Conservation (phyloP, 768 basidiomycete genomes). For the Dacryopinax primogenitus region DNA sequence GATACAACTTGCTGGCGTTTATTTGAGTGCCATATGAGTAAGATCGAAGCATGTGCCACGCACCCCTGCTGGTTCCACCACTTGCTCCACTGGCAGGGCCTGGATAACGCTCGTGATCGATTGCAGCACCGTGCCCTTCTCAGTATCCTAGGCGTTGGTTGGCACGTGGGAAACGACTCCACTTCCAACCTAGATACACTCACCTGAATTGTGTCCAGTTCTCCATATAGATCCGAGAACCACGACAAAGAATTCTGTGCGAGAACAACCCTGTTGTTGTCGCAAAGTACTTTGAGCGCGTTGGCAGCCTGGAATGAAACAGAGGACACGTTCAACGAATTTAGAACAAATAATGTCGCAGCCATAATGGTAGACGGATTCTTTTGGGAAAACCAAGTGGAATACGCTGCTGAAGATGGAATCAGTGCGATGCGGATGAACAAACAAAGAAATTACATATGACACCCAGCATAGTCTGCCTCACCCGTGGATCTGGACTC, state of each 20-base stretch:
- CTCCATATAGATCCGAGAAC: constrained; percentile 72
- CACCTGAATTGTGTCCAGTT: constrained; percentile 61
- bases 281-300: constrained; percentile 74
- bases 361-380: constrained; percentile 35
- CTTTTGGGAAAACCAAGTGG: constrained; percentile 64
- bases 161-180: neutral
- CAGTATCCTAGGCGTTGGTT: constrained; percentile 45
- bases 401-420: constrained; percentile 45
- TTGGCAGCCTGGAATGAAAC: constrained; percentile 64
- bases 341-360: constrained; percentile 54
- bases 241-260: constrained; percentile 64
- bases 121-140: constrained; percentile 81
- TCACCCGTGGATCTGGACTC: constrained; percentile 47
- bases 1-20: constrained; percentile 10
- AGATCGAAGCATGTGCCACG: constrained; percentile 14
- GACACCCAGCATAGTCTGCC: constrained; percentile 59
- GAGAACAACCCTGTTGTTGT: constrained; percentile 72
- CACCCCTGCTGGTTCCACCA: constrained; percentile 65
- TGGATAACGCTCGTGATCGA: constrained; percentile 90
- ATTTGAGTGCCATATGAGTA: neutral
- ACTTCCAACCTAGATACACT: constrained; percentile 21
- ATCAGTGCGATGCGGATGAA: neutral
- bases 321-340: constrained; percentile 51
- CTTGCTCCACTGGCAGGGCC: constrained; percentile 66
- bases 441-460: constrained; percentile 41